Conservation (phyloP, 164 flowering plant species). For the Piper betle region DNA sequence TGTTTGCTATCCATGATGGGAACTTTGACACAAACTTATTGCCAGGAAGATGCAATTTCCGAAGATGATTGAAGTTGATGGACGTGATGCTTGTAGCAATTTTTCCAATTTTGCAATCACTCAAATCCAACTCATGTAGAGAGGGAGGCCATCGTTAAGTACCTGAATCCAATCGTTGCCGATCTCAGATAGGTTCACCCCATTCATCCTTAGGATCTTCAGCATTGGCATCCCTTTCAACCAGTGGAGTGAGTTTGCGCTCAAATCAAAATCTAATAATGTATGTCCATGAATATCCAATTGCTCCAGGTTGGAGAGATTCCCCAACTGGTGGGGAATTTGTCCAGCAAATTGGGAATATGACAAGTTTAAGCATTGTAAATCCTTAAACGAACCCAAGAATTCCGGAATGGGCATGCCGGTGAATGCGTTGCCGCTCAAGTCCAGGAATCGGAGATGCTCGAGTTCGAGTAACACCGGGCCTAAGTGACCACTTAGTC, state of each 20-base stretch:
- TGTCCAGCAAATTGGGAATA: not conserved
- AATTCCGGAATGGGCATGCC: not conserved
- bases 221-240: not conserved
- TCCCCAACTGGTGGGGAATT: slow-evolving; percentile 1
- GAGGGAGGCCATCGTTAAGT: not conserved
- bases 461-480: not conserved
- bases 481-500: not conserved
- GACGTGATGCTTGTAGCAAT: not conserved
- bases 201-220: not conserved
- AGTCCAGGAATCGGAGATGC: not conserved
- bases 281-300: not conserved
- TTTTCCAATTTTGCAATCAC: not conserved
- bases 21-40: not conserved
- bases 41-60: not conserved
- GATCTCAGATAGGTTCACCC: too few relatives aligned
- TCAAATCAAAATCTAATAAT: not conserved
- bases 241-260: too few relatives aligned
- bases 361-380: not conserved
- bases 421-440: not conserved
- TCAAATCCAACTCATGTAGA: not conserved
- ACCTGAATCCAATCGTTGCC: too few relatives aligned
- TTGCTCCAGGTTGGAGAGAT: slow-evolving; percentile 1
- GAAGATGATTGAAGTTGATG: not conserved
- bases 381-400: not conserved
- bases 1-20: not conserved